Evolutionary conservation across 2,329 filamentous ascomycete genomes (phyloP), one percentile per base, ranked within the genome.

Genomic region (Coleophoma crateriformis): DNA sequence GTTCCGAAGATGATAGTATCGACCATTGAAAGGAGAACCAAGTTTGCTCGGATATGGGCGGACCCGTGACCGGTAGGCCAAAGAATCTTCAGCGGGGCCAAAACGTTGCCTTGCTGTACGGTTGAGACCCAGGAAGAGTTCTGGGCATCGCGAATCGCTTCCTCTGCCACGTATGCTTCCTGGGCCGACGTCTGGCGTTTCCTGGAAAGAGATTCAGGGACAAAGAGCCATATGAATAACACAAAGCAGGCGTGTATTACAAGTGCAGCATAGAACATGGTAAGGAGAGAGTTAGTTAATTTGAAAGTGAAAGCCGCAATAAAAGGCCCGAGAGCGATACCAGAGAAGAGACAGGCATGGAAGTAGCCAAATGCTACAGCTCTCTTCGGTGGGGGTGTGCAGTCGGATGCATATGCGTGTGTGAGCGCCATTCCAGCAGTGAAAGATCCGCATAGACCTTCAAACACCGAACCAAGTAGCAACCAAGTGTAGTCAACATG

Each of bases 321-420:
- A 3, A 95, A 76, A 7, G 94, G 94, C 0, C 94, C 94, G 33
- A 92, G 69, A 0, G 94, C 92, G 42, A 97, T 81, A n/a, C 94
- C 94, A 2, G 80, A 78, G 67, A 96, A 97, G 8, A 99, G 74
- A 58, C 86, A 90, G 11, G 89, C 90, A 61, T 97, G 89, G 60
- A 97, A 85, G 64, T 91, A 92, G 7, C 90, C 91, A 66, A 97
- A 94, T 4, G 84, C 82, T 7, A 95, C 87, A 52, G 86, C 88
- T 17, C 94, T 83, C 61, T 81, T 82, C 32, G 87, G 85, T 0
- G 90, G 88, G 4, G 87, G 75, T 0, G 90, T 92, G 67, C 90
- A 96, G 67, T 99, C 94, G 38, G 89, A 85, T 12, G 88, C 85
- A 67, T 97, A 99, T 0, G 92, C 90, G 65, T 95, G 85, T 19